Evolutionary conservation across 345 rosid genomes (phyloP).

Genomic region (Moringa oleifera): DNA sequence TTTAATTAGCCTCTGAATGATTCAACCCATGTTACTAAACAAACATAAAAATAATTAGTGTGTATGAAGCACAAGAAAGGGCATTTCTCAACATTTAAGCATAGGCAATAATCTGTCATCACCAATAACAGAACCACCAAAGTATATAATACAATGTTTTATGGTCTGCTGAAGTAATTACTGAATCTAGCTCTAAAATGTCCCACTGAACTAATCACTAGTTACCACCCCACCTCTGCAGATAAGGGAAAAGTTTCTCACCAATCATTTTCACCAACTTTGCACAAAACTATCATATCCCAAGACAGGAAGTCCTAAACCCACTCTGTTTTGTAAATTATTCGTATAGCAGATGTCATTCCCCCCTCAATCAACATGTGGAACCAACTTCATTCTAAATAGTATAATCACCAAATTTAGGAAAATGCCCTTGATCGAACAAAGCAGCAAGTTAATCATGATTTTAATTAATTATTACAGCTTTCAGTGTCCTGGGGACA

Average conservation of each 20-base stretch:
- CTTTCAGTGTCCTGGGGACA: background rate
- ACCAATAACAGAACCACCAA: background rate
- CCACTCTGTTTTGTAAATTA: background rate
- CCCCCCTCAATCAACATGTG: background rate
- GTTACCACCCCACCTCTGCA: no score
- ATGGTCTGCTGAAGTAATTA: no score
- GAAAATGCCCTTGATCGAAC: background rate
- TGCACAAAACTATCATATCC: background rate
- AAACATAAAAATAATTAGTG: no score
- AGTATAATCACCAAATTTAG: no score
- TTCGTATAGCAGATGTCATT: no score
- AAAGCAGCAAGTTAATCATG: background rate
- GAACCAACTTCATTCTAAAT: background rate
- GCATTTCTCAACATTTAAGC: background rate
- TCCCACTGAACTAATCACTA: background rate
- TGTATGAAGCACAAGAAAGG: no score
- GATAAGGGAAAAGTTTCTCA: no score
- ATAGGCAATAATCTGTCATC: background rate
- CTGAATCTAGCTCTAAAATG: background rate
- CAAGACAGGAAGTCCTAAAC: background rate
- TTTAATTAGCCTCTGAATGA: no score
- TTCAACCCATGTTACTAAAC: no score
- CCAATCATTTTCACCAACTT: background rate
- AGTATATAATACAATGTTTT: no score
- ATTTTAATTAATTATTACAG: no score